These are phyloP conservation scores for Davidsoniella neocaledoniae DNA, from an alignment of 2,329 filamentous ascomycete species.

Conservation along the genomic window DNA sequence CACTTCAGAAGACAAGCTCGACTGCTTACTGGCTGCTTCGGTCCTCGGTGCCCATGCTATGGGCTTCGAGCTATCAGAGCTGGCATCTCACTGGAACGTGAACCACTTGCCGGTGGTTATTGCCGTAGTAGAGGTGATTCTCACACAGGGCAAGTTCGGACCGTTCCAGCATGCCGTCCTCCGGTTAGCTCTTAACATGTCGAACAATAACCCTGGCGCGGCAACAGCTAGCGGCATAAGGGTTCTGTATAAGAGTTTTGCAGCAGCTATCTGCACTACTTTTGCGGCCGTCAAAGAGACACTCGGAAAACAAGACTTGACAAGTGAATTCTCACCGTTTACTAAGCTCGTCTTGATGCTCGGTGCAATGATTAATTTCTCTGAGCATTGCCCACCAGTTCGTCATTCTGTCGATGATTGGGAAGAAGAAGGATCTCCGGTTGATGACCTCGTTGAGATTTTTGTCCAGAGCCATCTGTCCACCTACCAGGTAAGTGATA, in stretches of 20 bases:
- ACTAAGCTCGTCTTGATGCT: conserved; percentile 63
- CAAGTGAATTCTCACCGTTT: conserved; percentile 28
- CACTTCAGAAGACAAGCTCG: conserved; percentile 10
- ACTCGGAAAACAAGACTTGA: conserved; percentile 31
- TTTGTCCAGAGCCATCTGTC: conserved; percentile 52
- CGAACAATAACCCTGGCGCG: conserved; percentile 59
- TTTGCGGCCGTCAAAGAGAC: conserved; percentile 32
- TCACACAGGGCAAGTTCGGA: conserved; percentile 23
- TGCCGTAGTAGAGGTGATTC: conserved; percentile 26
- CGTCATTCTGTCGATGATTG: conserved; percentile 23
- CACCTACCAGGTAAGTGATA: conserved; percentile 46
- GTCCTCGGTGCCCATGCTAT: conserved; percentile 39
- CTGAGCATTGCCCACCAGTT: conserved; percentile 56
- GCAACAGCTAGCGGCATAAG: conserved; percentile 53
- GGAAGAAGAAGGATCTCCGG: conserved; percentile 23
- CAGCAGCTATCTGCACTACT: conserved; percentile 32
- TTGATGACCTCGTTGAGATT: conserved; percentile 43
- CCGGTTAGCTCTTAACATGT: conserved; percentile 66
- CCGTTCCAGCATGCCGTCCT: conserved; percentile 34
- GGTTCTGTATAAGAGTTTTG: conserved; percentile 33
- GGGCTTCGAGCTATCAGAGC: conserved; percentile 26
- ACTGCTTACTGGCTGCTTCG: conserved; percentile 21
- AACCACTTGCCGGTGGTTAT: conserved; percentile 36
- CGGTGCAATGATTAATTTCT: conserved; percentile 73
- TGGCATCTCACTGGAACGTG: conserved; percentile 28